These are phyloP conservation scores for Schizophyllum commune DNA, from an alignment of 1,284 basidiomycete species.

Conservation along the genomic window DNA sequence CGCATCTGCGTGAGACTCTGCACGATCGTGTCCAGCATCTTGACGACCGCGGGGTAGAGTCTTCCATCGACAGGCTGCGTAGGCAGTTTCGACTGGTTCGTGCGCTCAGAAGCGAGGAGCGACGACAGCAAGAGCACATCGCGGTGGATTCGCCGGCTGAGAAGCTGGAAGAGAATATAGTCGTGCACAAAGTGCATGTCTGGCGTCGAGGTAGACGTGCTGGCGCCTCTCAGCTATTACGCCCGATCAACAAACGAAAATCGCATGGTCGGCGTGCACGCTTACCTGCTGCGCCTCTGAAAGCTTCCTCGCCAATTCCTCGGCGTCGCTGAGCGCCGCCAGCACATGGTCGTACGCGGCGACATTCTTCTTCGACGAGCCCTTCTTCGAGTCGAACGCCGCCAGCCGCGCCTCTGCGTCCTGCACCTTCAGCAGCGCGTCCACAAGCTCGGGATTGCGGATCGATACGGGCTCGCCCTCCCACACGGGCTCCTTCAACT, in stretches of 20 bases:
- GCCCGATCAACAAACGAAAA: background rate
- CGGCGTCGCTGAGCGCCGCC: constrained; percentile 79
- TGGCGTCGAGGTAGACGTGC: constrained; percentile 33
- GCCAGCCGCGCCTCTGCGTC: constrained; percentile 58
- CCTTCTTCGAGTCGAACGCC: constrained; percentile 21
- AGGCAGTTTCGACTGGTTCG: constrained; percentile 19
- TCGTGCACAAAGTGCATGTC: constrained; percentile 81
- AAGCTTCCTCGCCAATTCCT: constrained; percentile 73
- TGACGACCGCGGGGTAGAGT: constrained; percentile 78
- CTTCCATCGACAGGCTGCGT: constrained; percentile 54
- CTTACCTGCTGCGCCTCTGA: constrained; percentile 71
- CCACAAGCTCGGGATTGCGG: constrained; percentile 87
- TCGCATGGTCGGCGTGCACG: constrained; percentile 11
- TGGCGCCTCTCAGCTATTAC: constrained; percentile 34
- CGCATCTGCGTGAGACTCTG: constrained; percentile 82
- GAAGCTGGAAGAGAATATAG: constrained; percentile 80
- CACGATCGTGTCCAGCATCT: constrained; percentile 78
- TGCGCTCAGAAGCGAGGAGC: constrained; percentile 38
- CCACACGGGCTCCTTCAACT: constrained; percentile 64
- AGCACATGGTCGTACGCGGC: constrained; percentile 82
- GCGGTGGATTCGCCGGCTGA: constrained; percentile 80
- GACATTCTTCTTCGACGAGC: constrained; percentile 59
- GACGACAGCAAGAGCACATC: constrained; percentile 78
- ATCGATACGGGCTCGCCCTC: constrained; percentile 81
- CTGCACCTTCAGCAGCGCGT: constrained; percentile 79